Evolutionary conservation across 495 filamentous ascomycete species (phyloP).

Genomic region (Penicillium paxilli): DNA sequence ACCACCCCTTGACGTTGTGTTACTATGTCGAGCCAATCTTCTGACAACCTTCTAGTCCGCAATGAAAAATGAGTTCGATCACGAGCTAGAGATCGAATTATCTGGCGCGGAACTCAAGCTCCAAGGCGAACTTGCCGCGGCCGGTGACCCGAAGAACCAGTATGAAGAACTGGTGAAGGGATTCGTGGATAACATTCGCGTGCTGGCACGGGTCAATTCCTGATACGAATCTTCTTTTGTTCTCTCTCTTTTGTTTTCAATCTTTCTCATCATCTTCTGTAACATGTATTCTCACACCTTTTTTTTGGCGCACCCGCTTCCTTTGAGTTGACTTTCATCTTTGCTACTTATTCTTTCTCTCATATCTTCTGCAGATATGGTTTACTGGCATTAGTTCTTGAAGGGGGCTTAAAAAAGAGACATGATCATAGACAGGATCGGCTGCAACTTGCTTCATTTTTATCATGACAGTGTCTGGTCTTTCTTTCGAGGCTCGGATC

Average conservation of each 20-base stretch:
- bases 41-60: slow-evolving; percentile 34
- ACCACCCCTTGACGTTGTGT: slow-evolving; percentile 1
- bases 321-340: not conserved
- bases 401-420: not conserved
- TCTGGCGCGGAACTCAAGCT: slow-evolving; percentile 64
- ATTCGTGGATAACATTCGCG: slow-evolving; percentile 78
- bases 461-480: not conserved
- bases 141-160: slow-evolving; percentile 56
- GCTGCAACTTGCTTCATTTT: not conserved
- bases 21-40: slow-evolving; percentile 6
- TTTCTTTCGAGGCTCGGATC: too few relatives aligned
- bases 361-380: slow-evolving; percentile 12
- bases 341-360: not conserved
- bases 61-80: slow-evolving; percentile 62
- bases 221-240: slow-evolving; percentile 17
- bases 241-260: not conserved
- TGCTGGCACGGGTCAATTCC: slow-evolving; percentile 58
- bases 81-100: slow-evolving; percentile 88
- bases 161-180: slow-evolving; percentile 78
- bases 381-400: slow-evolving; percentile 17
- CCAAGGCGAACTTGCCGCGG: slow-evolving; percentile 63
- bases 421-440: slow-evolving; percentile 5
- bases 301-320: slow-evolving; percentile 1
- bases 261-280: slow-evolving; percentile 21
- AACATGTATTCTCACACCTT: slow-evolving; percentile 20